phyloP scores from a whole-genome alignment of 2,329 filamentous ascomycete species.

The Parasarocladium wereldwijsianum region DNA sequence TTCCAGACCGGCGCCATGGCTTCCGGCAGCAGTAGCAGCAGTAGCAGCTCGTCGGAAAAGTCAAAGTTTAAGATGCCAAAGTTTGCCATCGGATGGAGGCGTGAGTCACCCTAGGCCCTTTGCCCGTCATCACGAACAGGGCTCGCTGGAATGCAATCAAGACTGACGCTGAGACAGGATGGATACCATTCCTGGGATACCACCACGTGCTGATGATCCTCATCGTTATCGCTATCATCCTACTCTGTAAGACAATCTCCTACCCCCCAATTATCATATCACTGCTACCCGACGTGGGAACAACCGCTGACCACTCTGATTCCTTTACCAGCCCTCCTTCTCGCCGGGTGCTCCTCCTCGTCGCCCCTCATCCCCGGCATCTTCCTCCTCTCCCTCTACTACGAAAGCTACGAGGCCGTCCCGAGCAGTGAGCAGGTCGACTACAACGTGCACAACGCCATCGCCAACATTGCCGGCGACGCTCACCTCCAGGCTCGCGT shows the following conservation, averaged over 20 bases:
- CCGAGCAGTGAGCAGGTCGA: slow-evolving; percentile 82
- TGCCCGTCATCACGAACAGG: background rate
- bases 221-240: slow-evolving; percentile 83
- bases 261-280: slow-evolving; percentile 2
- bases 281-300: background rate
- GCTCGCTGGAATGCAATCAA: background rate
- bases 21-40: slow-evolving; percentile 5
- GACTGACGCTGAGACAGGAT: slow-evolving; percentile 29
- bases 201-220: slow-evolving; percentile 94
- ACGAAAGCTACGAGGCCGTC: slow-evolving; percentile 67
- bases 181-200: slow-evolving; percentile 55
- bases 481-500: slow-evolving; percentile 82
- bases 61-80: slow-evolving; percentile 13
- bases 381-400: slow-evolving; percentile 97
- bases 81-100: slow-evolving; percentile 34
- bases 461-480: slow-evolving; percentile 76
- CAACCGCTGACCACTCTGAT: background rate
- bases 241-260: slow-evolving; percentile 61
- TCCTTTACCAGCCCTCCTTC: slow-evolving; percentile 53
- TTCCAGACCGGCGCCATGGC: slow-evolving; percentile 6
- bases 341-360: slow-evolving; percentile 93
- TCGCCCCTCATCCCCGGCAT: slow-evolving; percentile 90
- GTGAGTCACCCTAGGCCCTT: slow-evolving; percentile 21
- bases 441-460: slow-evolving; percentile 72
- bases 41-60: slow-evolving; percentile 6